Conservation (phyloP, 768 basidiomycete species). For the Daedaleopsis sinensis region DNA sequence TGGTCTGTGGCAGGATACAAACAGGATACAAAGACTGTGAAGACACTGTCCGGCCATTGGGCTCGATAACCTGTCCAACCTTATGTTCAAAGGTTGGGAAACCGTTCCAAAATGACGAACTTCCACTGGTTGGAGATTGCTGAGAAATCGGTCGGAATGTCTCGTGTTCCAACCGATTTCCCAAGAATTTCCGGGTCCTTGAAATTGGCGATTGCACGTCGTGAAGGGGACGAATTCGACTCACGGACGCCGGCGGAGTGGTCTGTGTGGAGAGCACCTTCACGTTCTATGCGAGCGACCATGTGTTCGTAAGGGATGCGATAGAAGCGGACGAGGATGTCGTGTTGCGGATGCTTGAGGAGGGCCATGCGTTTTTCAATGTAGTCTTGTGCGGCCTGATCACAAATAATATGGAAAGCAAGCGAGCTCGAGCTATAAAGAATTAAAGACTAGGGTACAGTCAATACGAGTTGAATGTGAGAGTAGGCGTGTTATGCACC, state of each 20-base stretch:
- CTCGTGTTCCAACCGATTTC: too few relatives aligned
- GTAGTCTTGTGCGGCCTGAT: slow-evolving; percentile 42
- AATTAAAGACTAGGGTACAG: slow-evolving; percentile 25
- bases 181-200: too few relatives aligned
- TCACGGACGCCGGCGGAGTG: slow-evolving; percentile 52
- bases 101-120: too few relatives aligned
- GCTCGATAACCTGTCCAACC: too few relatives aligned
- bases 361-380: slow-evolving; percentile 44
- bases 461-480: neutral
- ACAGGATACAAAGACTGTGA: too few relatives aligned
- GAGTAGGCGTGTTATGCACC: slow-evolving; percentile 28
- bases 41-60: too few relatives aligned
- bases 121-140: too few relatives aligned
- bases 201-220: too few relatives aligned
- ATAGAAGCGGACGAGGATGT: slow-evolving; percentile 46
- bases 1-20: too few relatives aligned
- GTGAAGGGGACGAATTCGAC: slow-evolving; percentile 26
- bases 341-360: slow-evolving; percentile 40
- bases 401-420: slow-evolving; percentile 40
- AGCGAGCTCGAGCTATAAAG: slow-evolving; percentile 24
- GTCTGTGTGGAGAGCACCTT: slow-evolving; percentile 47
- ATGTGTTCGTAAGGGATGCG: slow-evolving; percentile 44
- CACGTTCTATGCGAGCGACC: slow-evolving; percentile 46
- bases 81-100: too few relatives aligned
- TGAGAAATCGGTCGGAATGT: too few relatives aligned